Evolutionary conservation across 148 eudicot genomes (phyloP).

Genomic region (Persicaria maculosa): DNA sequence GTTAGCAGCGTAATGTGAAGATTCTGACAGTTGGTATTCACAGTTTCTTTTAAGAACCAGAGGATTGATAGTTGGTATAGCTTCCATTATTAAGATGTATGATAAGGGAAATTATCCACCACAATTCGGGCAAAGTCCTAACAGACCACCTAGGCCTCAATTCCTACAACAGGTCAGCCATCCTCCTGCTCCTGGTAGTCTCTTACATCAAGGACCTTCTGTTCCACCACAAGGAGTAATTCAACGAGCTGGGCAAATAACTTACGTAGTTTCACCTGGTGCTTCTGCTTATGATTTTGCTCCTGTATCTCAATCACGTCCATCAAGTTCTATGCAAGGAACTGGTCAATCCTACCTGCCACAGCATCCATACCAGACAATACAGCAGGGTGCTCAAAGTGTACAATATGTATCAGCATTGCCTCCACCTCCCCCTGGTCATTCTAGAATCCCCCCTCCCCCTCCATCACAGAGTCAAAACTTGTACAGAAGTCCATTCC

Average conservation of each 20-base stretch:
- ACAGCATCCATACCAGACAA: slow-evolving; percentile 27
- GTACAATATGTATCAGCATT: slow-evolving; percentile 27
- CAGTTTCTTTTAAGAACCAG: background rate
- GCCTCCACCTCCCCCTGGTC: slow-evolving; percentile 25
- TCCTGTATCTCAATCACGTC: slow-evolving; percentile 27
- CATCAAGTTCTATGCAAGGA: slow-evolving; percentile 24
- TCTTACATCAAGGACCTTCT: slow-evolving; percentile 35
- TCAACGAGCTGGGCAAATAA: slow-evolving; percentile 34
- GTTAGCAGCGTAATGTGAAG: slow-evolving; percentile 16
- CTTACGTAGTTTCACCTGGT: slow-evolving; percentile 28
- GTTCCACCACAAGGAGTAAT: slow-evolving; percentile 21
- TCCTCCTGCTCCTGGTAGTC: slow-evolving; percentile 26
- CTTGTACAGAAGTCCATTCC: slow-evolving; percentile 23
- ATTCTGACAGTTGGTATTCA: slow-evolving; percentile 4
- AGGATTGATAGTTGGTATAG: background rate
- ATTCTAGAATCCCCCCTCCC: slow-evolving; percentile 18
- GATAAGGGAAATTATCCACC: slow-evolving; percentile 52
- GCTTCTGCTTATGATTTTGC: slow-evolving; percentile 28
- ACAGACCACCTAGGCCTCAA: slow-evolving; percentile 33
- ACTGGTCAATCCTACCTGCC: slow-evolving; percentile 31
- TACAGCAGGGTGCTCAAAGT: slow-evolving; percentile 34
- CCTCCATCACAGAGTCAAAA: slow-evolving; percentile 28
- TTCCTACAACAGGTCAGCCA: slow-evolving; percentile 27
- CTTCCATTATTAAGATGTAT: slow-evolving; percentile 38
- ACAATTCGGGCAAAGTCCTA: slow-evolving; percentile 54